These are phyloP conservation scores for Cladophialophora chaetospira DNA, from an alignment of 2,329 filamentous ascomycete genomes.

Conservation along the genomic window DNA sequence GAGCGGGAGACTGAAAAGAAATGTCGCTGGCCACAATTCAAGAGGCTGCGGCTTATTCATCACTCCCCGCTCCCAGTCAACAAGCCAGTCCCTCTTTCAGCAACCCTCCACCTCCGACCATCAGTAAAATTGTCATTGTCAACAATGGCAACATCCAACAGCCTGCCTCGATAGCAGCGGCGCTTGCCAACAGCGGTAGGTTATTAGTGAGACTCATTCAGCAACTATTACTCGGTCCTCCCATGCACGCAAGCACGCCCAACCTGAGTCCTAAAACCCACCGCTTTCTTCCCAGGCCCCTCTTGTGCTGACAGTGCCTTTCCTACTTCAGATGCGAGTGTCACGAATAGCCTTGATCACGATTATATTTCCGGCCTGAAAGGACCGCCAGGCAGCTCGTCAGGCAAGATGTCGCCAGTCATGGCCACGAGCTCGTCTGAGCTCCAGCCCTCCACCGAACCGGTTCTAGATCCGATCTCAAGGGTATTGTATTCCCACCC, in stretches of 20 bases:
- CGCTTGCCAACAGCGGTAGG: slow-evolving; percentile 8
- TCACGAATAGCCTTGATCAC: slow-evolving; percentile 11
- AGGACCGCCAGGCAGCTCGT: background rate
- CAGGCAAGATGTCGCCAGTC: slow-evolving; percentile 24
- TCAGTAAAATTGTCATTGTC: background rate
- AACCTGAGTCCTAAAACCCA: background rate
- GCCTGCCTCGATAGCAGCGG: background rate
- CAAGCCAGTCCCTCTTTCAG: background rate
- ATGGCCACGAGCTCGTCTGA: slow-evolving; percentile 19
- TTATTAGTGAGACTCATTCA: slow-evolving; percentile 14
- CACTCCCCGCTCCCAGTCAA: background rate
- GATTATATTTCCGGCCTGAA: slow-evolving; percentile 21
- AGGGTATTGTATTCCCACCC: slow-evolving; percentile 17
- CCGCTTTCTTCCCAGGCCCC: background rate
- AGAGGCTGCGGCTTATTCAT: slow-evolving; percentile 1
- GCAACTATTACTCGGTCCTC: background rate
- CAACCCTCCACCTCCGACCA: background rate
- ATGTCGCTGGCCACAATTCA: slow-evolving; percentile 2
- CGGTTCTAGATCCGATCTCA: slow-evolving; percentile 28
- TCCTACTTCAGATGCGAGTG: slow-evolving; percentile 23
- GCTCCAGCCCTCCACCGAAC: slow-evolving; percentile 17
- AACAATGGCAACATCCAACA: background rate
- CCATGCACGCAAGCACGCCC: background rate
- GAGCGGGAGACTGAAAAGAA: background rate
- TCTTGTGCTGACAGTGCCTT: slow-evolving; percentile 25